A percentile compares a stretch with the other conserved stretches of the same genome.
These are phyloP conservation scores for Myotisia sp. DNA, from an alignment of 2,329 filamentous ascomycete genomes.

Conservation along the genomic window DNA sequence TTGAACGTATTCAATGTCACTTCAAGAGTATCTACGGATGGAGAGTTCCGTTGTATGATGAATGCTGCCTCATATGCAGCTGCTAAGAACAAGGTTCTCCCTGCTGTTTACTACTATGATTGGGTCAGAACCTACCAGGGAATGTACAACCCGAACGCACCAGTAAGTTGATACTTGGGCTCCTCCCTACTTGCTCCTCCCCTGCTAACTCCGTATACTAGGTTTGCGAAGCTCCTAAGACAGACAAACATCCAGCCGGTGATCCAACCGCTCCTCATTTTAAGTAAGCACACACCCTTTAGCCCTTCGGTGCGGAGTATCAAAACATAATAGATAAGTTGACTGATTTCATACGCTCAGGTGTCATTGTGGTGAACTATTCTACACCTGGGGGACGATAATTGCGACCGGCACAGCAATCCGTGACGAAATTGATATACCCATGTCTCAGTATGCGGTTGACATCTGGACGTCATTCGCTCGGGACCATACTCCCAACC, in stretches of 20 bases:
- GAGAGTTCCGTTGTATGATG: constrained; percentile 36
- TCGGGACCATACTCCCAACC: background rate
- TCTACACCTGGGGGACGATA: constrained; percentile 3
- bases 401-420: background rate
- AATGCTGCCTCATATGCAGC: constrained; percentile 38
- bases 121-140: constrained; percentile 1
- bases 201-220: too few species aligned
- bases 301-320: too few species aligned
- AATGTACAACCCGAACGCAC: background rate
- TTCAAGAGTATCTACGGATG: background rate
- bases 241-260: background rate
- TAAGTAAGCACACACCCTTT: too few species aligned
- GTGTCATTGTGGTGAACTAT: constrained; percentile 3
- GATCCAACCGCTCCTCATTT: background rate
- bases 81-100: constrained; percentile 1
- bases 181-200: too few species aligned
- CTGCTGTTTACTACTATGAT: constrained; percentile 1
- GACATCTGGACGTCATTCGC: background rate
- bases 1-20: background rate
- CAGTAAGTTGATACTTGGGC: too few species aligned
- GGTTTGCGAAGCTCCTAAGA: constrained; percentile 1
- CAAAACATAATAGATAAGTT: too few species aligned
- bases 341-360: too few species aligned
- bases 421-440: background rate
- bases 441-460: background rate